Evolutionary conservation across 306 rosid species (phyloP).

Genomic region (Morella rubra): DNA sequence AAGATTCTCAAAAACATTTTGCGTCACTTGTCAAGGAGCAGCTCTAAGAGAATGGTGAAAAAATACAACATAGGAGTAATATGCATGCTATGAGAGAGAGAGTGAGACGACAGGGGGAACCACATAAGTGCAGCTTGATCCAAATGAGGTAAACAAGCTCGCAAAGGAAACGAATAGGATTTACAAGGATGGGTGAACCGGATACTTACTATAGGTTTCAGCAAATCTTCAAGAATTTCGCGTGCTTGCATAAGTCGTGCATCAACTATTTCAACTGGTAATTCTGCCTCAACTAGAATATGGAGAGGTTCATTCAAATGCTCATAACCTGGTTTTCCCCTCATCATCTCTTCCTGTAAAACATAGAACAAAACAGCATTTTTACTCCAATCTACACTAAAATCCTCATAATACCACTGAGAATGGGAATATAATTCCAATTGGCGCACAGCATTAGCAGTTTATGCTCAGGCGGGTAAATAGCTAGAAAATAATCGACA

Average conservation of each 20-base stretch:
- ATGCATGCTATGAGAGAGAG: neutral
- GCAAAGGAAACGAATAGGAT: slow-evolving; percentile 12
- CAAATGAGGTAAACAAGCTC: neutral
- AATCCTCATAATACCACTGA: neutral
- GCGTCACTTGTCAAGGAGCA: neutral
- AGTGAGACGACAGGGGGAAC: neutral
- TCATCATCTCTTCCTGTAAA: slow-evolving; percentile 84
- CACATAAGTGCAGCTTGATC: neutral
- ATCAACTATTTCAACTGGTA: slow-evolving; percentile 85
- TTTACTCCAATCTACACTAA: neutral
- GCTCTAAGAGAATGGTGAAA: neutral
- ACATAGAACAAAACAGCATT: slow-evolving; percentile 1
- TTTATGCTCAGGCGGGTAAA: neutral
- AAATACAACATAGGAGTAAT: neutral
- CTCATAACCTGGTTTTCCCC: slow-evolving; percentile 91
- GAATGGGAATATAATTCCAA: neutral
- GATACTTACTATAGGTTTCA: slow-evolving; percentile 66
- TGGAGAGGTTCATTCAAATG: slow-evolving; percentile 94
- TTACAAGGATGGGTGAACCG: neutral
- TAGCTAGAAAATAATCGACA: neutral
- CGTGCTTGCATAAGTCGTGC: slow-evolving; percentile 80
- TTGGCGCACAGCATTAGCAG: neutral
- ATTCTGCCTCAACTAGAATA: slow-evolving; percentile 84
- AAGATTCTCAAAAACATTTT: neutral
- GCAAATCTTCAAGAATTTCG: slow-evolving; percentile 76